These are phyloP conservation scores for Trichoderma koningii DNA, from an alignment of 2,329 filamentous ascomycete genomes.

Conservation along the genomic window DNA sequence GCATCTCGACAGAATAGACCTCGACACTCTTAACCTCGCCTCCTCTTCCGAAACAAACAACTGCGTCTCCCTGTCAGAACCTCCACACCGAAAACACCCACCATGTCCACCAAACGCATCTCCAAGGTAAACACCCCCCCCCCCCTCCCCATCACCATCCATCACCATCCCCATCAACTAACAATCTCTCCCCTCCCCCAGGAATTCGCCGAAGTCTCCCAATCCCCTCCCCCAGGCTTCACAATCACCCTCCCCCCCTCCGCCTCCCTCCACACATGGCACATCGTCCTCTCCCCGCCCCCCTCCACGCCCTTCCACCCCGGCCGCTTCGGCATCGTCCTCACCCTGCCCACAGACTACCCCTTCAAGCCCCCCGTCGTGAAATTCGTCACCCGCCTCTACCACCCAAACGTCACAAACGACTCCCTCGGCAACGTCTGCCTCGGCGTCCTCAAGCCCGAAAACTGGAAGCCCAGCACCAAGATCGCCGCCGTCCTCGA, in stretches of 20 bases:
- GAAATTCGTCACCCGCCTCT: slow-evolving; percentile 84
- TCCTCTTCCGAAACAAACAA: background rate
- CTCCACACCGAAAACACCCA: background rate
- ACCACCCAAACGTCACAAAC: slow-evolving; percentile 93
- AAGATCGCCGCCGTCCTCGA: slow-evolving; percentile 75
- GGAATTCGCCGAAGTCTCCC: slow-evolving; percentile 57
- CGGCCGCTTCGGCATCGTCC: slow-evolving; percentile 72
- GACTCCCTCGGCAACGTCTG: slow-evolving; percentile 84
- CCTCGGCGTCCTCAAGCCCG: slow-evolving; percentile 76
- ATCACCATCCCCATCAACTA: background rate
- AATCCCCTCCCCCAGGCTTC: slow-evolving; percentile 51
- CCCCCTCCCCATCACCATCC: background rate
- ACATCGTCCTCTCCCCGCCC: slow-evolving; percentile 51
- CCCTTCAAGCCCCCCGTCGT: slow-evolving; percentile 86
- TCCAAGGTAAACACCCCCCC: slow-evolving; percentile 41
- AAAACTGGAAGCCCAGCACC: slow-evolving; percentile 90
- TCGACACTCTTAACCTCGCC: background rate
- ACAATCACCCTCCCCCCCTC: slow-evolving; percentile 50
- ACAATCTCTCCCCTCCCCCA: slow-evolving; percentile 35
- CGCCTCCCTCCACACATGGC: slow-evolving; percentile 55
- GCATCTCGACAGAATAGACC: background rate
- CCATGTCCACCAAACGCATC: slow-evolving; percentile 50
- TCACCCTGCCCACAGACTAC: slow-evolving; percentile 77
- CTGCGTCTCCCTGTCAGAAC: background rate
- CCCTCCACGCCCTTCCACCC: slow-evolving; percentile 54